Evolutionary conservation across 1,284 basidiomycete genomes (phyloP).

Genomic region (Coriolopsis trogii): DNA sequence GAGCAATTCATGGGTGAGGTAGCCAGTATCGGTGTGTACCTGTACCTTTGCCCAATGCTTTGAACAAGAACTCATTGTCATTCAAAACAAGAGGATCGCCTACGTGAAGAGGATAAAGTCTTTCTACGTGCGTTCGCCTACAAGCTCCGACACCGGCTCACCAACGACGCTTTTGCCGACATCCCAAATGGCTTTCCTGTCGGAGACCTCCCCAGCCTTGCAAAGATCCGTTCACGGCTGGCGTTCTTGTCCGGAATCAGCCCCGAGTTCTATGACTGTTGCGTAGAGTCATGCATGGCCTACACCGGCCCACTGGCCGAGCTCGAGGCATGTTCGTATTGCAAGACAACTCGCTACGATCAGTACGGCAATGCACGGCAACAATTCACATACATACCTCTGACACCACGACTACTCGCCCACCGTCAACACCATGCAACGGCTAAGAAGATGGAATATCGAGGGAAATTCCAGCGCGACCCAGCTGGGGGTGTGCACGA

Average conservation of each 20-base stretch:
- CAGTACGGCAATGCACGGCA: background rate
- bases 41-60: too few relatives aligned
- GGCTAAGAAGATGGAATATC: too few relatives aligned
- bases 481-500: too few relatives aligned
- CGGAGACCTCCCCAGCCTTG: background rate
- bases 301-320: background rate
- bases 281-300: conserved; percentile 11
- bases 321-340: background rate
- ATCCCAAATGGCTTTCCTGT: background rate
- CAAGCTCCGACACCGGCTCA: background rate
- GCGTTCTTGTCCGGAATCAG: conserved; percentile 31
- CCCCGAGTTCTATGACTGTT: conserved; percentile 37
- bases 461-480: too few relatives aligned
- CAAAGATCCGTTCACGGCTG: background rate
- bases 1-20: background rate
- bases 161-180: background rate
- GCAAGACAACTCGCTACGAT: background rate
- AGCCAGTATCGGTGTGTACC: background rate
- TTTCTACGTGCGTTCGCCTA: background rate
- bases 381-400: background rate
- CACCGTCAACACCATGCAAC: too few relatives aligned
- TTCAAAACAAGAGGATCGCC: background rate
- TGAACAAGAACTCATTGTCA: background rate
- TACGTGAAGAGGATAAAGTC: background rate
- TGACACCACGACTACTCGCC: background rate